Evolutionary conservation across 129 eudicot species (phyloP).

Genomic region (Apium graveolens): DNA sequence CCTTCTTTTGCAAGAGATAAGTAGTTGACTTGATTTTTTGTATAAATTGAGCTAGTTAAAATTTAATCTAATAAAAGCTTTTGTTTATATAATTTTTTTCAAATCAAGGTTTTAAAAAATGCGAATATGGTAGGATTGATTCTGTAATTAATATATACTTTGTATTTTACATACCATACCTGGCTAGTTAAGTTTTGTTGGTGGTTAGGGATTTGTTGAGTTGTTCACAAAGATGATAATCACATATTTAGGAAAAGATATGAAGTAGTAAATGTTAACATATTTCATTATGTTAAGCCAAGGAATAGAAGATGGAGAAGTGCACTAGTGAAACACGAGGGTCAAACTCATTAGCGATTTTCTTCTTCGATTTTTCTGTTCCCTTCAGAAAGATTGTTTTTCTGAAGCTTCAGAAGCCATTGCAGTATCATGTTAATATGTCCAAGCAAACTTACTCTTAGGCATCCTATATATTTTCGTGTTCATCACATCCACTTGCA

Average conservation of each 20-base stretch:
- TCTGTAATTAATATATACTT: not conserved
- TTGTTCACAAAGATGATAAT: not conserved
- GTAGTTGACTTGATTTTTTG: not conserved
- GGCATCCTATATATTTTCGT: not conserved
- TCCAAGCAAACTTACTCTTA: not conserved
- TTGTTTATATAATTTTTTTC: not conserved
- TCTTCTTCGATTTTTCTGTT: not conserved
- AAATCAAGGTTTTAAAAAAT: not conserved
- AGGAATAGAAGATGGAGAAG: not conserved
- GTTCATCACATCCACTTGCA: not conserved
- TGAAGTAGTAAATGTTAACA: not conserved
- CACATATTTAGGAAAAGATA: not conserved
- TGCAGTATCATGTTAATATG: not conserved
- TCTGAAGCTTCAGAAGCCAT: constrained; percentile 1
- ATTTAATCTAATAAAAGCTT: not conserved
- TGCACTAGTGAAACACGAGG: not conserved
- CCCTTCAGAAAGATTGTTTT: not conserved
- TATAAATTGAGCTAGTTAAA: not conserved
- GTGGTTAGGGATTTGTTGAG: not conserved
- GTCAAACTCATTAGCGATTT: not conserved
- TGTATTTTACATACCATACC: not conserved
- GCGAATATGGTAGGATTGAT: not conserved
- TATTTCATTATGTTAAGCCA: not conserved
- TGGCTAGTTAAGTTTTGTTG: no score
- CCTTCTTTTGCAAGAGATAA: not conserved